Percentiles rank a stretch among this genome's conserved stretches.
Evolutionary conservation across 129 eudicot genomes (phyloP).

Genomic region (Chrysanthemum lavandulifolium): DNA sequence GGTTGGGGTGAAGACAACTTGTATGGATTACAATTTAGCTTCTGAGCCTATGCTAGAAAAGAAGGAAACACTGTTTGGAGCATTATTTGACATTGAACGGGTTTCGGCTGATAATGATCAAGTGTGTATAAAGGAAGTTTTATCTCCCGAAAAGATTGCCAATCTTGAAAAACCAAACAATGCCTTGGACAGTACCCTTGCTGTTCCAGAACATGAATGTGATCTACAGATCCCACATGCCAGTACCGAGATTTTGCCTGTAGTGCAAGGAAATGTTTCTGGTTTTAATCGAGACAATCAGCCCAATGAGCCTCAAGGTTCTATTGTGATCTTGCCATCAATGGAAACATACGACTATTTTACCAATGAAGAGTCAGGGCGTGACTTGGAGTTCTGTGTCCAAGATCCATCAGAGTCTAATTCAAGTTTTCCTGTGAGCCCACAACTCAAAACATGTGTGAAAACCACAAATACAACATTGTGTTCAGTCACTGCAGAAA

Average conservation of each 20-base stretch:
- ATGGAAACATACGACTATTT: slow-evolving; percentile 15
- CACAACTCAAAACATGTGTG: slow-evolving; percentile 22
- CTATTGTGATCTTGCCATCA: slow-evolving; percentile 13
- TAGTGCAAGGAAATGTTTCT: slow-evolving; percentile 19
- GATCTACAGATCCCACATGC: slow-evolving; percentile 9
- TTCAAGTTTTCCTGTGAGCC: slow-evolving; percentile 10
- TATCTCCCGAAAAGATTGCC: slow-evolving; percentile 16
- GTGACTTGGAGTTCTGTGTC: background rate
- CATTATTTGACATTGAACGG: background rate
- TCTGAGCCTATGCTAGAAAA: slow-evolving; percentile 19
- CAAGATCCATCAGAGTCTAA: slow-evolving; percentile 4
- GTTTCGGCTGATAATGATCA: slow-evolving; percentile 9
- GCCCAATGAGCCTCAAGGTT: slow-evolving; percentile 31
- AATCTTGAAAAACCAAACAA: background rate
- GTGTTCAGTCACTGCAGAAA: slow-evolving; percentile 12
- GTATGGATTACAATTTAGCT: background rate
- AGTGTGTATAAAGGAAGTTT: slow-evolving; percentile 11
- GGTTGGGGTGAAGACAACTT: background rate
- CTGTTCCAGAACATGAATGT: slow-evolving; percentile 24
- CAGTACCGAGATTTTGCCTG: slow-evolving; percentile 19
- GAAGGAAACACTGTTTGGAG: slow-evolving; percentile 18
- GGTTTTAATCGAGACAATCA: background rate
- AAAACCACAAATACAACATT: slow-evolving; percentile 13
- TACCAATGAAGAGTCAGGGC: slow-evolving; percentile 9
- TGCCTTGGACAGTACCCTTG: slow-evolving; percentile 16